Base-by-base conservation (phyloP, 129 eudicot species). In the Saussurea involucrata region DNA sequence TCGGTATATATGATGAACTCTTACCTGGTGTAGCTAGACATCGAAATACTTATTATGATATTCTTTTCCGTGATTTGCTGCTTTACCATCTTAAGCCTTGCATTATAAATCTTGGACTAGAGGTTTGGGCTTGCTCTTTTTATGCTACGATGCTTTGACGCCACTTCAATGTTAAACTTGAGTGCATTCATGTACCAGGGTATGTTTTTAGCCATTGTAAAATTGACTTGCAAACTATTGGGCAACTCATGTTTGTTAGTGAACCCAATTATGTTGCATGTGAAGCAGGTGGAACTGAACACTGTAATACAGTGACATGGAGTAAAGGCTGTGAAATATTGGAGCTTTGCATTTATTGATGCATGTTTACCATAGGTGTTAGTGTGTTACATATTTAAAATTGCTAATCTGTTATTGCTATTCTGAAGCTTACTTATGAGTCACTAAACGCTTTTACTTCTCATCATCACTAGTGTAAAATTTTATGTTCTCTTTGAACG, bases 221-320 rank as follows among this genome's bases (percentile, higher is more conserved):
- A 55, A 29, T 73, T 0, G 55, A 73, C 57, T 58, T 55, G 9
- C 17, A 6, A 5, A 44, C 18, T 7, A 28, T 53, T 25, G 29
- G 29, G 67, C 11, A 72, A 53, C 29, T 10, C 28, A 20, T 57
- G 67, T 20, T 55, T 73, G 53, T 73, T 72, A 28, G 34, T 53
- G 46, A 73, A 55, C 67, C 67, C 67, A 73, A 10, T 72, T 72
- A 28, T 20, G 11, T 53, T 53, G 29, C 34, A 53, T 53, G 76
- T 5, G 25, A 49, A 72, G n/a, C 12, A 31, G 36, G 36, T 5
- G 65, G n/a, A 18, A 55, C 28, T 28, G 18, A 27, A 28, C 65
- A 55, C 20, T 53, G n/a, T 24, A 27, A 53, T 44, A 18, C 55
- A 28, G 55, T 22, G 29, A 57, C 66, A 72, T 72, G 46, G 18